These are phyloP conservation scores for Brassica rapa DNA, from an alignment of 345 rosid species.

Conservation along the genomic window DNA sequence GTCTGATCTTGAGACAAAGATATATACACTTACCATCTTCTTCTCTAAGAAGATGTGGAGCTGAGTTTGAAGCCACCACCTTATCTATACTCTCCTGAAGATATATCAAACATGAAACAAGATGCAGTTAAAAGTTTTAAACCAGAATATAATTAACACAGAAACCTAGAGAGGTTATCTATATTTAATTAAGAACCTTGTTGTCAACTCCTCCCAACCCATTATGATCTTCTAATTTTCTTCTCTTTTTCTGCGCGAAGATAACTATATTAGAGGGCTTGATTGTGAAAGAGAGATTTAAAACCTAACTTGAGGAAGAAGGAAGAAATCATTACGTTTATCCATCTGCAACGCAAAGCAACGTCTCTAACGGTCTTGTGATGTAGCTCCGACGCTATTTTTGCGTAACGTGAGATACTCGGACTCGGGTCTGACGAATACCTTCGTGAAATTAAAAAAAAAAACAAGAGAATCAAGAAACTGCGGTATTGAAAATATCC, in stretches of 20 bases:
- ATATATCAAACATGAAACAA: not conserved
- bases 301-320: conserved; percentile 12
- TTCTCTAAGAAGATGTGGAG: not conserved
- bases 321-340: conserved; percentile 44
- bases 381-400: conserved; percentile 56
- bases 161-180: not conserved
- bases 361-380: conserved; percentile 81
- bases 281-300: not conserved
- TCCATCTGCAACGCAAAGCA: conserved; percentile 77
- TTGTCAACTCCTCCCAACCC: conserved; percentile 37
- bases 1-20: not conserved
- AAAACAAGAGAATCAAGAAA: not conserved
- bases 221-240: conserved; percentile 62
- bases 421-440: conserved; percentile 38
- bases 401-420: conserved; percentile 51
- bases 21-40: conserved; percentile 13
- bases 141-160: not conserved
- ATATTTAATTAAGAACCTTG: not conserved
- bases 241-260: conserved; percentile 37
- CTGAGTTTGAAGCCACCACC: conserved; percentile 14
- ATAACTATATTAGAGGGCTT: not conserved
- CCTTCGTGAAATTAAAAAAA: conserved; percentile 40
- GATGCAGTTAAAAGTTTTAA: not conserved
- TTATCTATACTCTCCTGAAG: conserved; percentile 15
- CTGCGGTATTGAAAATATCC: not conserved